Percentiles rank a stretch among this genome's conserved stretches.
These are phyloP conservation scores for Phytophthora litchii DNA, from an alignment of 352 stramenopile genomes.

Conservation along the genomic window DNA sequence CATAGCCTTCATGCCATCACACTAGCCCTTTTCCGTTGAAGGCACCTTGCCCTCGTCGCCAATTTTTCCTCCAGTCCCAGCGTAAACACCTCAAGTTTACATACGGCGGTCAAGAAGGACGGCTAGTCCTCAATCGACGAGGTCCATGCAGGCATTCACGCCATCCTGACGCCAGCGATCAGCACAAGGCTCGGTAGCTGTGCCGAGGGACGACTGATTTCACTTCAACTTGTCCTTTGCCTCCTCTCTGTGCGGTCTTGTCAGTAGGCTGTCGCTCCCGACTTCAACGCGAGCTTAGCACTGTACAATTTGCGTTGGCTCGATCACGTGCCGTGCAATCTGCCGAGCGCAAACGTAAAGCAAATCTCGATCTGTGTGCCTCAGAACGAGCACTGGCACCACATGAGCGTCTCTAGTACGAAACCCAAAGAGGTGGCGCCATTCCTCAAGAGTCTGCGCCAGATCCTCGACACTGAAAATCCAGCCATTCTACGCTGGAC, in stretches of 20 bases:
- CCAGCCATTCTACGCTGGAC: constrained; percentile 58
- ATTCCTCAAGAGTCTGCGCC: constrained; percentile 70
- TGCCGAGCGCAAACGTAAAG: constrained; percentile 9
- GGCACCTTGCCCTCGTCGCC: background rate
- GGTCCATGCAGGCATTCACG: background rate
- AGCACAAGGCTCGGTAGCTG: constrained; percentile 4
- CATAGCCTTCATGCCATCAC: constrained; percentile 7
- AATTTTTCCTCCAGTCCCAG: background rate
- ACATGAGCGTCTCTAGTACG: background rate
- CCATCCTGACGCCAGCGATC: constrained; percentile 23
- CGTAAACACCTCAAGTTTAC: constrained; percentile 8
- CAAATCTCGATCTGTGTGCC: constrained; percentile 23
- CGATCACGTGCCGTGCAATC: constrained; percentile 8
- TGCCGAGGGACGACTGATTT: constrained; percentile 4
- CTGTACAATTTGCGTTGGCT: constrained; percentile 17
- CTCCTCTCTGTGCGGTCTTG: constrained; percentile 11
- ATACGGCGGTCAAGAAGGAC: background rate
- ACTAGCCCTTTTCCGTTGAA: background rate
- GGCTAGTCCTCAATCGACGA: background rate
- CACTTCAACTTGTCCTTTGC: constrained; percentile 22
- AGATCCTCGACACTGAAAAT: constrained; percentile 64
- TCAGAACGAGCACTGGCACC: constrained; percentile 13
- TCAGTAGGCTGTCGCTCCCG: constrained; percentile 1
- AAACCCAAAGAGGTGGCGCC: constrained; percentile 61
- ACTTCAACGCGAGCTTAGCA: background rate